Conservation (phyloP, 2,329 filamentous ascomycete species). For the Ceratocystis ficicola region DNA sequence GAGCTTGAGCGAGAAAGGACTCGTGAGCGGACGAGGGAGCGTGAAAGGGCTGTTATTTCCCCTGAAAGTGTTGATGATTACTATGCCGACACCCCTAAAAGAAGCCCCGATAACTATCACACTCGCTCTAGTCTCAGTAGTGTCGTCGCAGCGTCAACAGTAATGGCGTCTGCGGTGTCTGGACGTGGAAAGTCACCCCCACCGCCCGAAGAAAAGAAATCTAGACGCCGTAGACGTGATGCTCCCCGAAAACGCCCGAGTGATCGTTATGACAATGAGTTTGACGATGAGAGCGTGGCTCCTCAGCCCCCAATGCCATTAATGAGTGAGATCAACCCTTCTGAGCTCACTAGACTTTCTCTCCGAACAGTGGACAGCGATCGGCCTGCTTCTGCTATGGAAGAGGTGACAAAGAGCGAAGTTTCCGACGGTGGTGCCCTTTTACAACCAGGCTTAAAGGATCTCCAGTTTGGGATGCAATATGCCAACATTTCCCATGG, state of each 20-base stretch:
- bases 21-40: slow-evolving; percentile 26
- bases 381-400: slow-evolving; percentile 55
- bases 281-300: slow-evolving; percentile 44
- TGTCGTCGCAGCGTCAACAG: slow-evolving; percentile 25
- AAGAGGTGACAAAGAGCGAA: slow-evolving; percentile 47
- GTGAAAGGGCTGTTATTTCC: slow-evolving; percentile 32
- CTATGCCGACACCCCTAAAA: slow-evolving; percentile 34
- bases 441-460: slow-evolving; percentile 4
- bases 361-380: slow-evolving; percentile 74
- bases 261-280: slow-evolving; percentile 39
- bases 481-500: slow-evolving; percentile 53
- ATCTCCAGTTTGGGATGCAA: slow-evolving; percentile 44
- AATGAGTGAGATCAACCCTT: slow-evolving; percentile 72
- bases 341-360: slow-evolving; percentile 77
- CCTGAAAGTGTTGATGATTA: slow-evolving; percentile 20
- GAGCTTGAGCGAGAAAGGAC: slow-evolving; percentile 9
- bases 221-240: slow-evolving; percentile 39
- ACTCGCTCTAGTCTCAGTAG: slow-evolving; percentile 27
- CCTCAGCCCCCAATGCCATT: slow-evolving; percentile 68
- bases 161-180: slow-evolving; percentile 28
- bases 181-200: slow-evolving; percentile 23
- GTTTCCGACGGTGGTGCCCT: slow-evolving; percentile 47
- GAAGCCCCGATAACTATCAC: slow-evolving; percentile 35
- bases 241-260: slow-evolving; percentile 37
- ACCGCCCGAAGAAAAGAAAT: slow-evolving; percentile 24